These are phyloP conservation scores for Coemansia sp. DNA, from an alignment of 192 early-diverging fungal genomes.

Conservation along the genomic window DNA sequence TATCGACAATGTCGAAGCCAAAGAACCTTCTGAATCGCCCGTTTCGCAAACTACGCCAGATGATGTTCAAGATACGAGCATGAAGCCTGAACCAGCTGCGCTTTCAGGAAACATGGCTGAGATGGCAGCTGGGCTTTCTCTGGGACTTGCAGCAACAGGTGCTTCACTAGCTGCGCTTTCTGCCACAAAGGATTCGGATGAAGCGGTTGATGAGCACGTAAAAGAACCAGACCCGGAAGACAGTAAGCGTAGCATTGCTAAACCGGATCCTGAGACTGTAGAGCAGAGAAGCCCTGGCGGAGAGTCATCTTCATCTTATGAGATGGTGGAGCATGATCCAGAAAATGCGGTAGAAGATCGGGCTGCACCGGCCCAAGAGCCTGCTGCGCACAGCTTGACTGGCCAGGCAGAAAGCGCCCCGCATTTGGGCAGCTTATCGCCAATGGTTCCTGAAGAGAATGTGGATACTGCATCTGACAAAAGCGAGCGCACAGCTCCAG, in stretches of 20 bases:
- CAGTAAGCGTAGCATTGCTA: conserved; percentile 7
- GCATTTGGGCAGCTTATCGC: conserved; percentile 4
- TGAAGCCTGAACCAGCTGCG: conserved; percentile 1
- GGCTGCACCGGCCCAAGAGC: conserved; percentile 11
- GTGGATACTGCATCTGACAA: neutral
- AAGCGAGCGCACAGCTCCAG: conserved; percentile 26
- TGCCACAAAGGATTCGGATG: neutral
- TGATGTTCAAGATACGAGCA: conserved; percentile 10
- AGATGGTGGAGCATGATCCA: conserved; percentile 13
- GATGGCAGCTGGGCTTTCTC: conserved; percentile 16
- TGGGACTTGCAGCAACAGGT: conserved; percentile 17
- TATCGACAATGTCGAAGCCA: neutral
- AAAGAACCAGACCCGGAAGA: neutral
- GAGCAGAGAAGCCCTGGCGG: conserved; percentile 11
- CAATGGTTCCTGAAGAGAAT: conserved; percentile 8
- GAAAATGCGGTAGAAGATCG: neutral
- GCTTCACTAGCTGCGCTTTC: conserved; percentile 12
- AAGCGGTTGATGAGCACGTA: conserved; percentile 2
- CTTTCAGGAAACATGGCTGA: conserved; percentile 7
- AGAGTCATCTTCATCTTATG: conserved; percentile 24
- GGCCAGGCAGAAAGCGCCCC: neutral
- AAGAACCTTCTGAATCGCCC: neutral
- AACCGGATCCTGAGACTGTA: conserved; percentile 16
- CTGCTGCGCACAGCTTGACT: neutral
- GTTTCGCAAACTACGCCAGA: neutral